Percentiles rank a stretch among this genome's conserved stretches.
Conservation (phyloP, 2,329 filamentous ascomycete species). For the Calonectria honghensis region DNA sequence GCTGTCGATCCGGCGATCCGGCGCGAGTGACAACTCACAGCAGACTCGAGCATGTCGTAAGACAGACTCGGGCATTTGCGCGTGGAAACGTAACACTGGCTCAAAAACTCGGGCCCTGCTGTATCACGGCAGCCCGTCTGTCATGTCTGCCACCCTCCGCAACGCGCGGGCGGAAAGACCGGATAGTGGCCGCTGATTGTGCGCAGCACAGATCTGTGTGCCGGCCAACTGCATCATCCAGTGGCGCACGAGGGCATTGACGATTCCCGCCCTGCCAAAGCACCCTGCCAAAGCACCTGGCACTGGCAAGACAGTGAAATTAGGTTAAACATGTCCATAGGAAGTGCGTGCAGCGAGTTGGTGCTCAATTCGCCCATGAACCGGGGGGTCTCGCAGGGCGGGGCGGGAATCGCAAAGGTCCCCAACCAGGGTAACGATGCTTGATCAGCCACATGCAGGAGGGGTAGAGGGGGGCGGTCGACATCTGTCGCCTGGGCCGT, state of each 20-base stretch:
- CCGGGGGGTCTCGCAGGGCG: conserved; percentile 5
- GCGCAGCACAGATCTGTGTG: conserved; percentile 7
- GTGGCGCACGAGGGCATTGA: not conserved
- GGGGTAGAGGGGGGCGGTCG: conserved; percentile 20
- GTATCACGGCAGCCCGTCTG: not conserved
- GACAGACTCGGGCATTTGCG: conserved; percentile 20
- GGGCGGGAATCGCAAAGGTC: conserved; percentile 27
- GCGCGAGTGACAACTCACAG: conserved; percentile 17
- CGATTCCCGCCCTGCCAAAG: conserved; percentile 19
- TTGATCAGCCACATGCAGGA: conserved; percentile 28
- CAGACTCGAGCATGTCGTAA: conserved; percentile 8
- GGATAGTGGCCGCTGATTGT: conserved; percentile 9
- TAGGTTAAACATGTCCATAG: not conserved
- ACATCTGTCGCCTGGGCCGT: not conserved
- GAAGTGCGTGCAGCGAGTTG: conserved; percentile 28
- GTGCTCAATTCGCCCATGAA: conserved; percentile 13
- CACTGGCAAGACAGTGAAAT: not conserved
- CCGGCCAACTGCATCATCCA: conserved; percentile 7
- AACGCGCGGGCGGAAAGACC: conserved; percentile 1
- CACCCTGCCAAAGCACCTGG: not conserved
- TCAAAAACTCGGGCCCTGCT: not conserved
- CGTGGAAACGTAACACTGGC: conserved; percentile 2
- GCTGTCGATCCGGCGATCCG: conserved; percentile 24
- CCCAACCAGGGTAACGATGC: conserved; percentile 21
- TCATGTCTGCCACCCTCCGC: not conserved